Evolutionary conservation across 2,329 filamentous ascomycete species (phyloP), one percentile per base, ranked within the genome.

Genomic region (Cryphonectria naterciae): DNA sequence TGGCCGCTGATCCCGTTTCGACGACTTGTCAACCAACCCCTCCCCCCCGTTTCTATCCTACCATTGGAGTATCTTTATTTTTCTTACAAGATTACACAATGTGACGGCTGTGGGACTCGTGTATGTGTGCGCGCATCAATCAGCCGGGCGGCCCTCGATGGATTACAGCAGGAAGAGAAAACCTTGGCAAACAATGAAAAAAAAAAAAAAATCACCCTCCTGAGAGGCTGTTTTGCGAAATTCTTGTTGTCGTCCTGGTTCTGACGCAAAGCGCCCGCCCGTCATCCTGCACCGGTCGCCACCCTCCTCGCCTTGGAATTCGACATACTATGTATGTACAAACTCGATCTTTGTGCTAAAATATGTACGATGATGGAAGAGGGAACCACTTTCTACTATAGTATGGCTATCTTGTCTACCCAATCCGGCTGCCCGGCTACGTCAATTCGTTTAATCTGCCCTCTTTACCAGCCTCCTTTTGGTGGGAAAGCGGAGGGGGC

Each of bases 241-340:
- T 19, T 60, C 17, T 22, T 37, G 19, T 39, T 37, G 19, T 39
- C 32, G 17, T 32, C 32, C 10, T 61, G 58, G 35, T 11, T 25
- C 22, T 39, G 22, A 61, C 35, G 58, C 37, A 39, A 61, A 39
- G 35, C 17, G 58, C 35, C 8, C 35, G 32, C 35, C 58, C 58
- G 35, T 61, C 58, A 61, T 39, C 58, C 28, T 39, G 58, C 58
- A 61, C 22, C 35, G 35, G 58, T 39, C 35, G 58, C 58, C 58
- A 61, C 58, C 58, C 28, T 22, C 58, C 22, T 39, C 19, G 58
- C 35, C 58, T 61, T 61, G 35, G 58, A 61, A 61, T 22, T 39
- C 10, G 22, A 6, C 22, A 35, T 35, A 8, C 56, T 32, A 32
- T 32, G 32, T 32, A 32, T 32, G 32, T 32, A 32, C 32, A 32